A percentile compares a stretch with the other conserved stretches of the same genome.
phyloP scores from a whole-genome alignment of 805 yeast genomes.

The Candida suzukii region DNA sequence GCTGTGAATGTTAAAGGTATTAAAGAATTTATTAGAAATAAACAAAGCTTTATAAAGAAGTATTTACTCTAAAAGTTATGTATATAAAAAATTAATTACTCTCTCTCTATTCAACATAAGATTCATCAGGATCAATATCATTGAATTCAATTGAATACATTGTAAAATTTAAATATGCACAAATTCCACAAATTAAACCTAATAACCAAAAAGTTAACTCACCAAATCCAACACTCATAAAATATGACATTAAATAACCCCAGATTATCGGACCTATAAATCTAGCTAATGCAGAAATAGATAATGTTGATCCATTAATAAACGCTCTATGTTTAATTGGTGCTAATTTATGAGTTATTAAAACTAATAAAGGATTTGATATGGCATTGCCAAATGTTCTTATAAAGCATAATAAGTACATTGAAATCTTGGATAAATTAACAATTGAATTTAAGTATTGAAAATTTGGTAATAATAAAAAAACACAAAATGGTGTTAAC shows the following conservation, averaged over 20 bases:
- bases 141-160: neutral
- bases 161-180: neutral
- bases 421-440: neutral
- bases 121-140: neutral
- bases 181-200: neutral
- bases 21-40: neutral
- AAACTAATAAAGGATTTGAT: slow-evolving; percentile 45
- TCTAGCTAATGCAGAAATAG: slow-evolving; percentile 47
- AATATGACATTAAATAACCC: slow-evolving; percentile 30
- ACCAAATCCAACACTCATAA: slow-evolving; percentile 3
- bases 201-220: slow-evolving; percentile 10
- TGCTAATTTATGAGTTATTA: slow-evolving; percentile 49
- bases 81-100: too few species aligned
- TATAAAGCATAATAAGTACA: slow-evolving; percentile 24
- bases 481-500: slow-evolving; percentile 39
- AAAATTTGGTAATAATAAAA: slow-evolving; percentile 25
- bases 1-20: slow-evolving; percentile 17
- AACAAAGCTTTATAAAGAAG: too few species aligned
- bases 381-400: slow-evolving; percentile 31
- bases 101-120: neutral
- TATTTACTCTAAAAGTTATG: too few species aligned
- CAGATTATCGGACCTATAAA: slow-evolving; percentile 50
- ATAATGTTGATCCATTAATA: slow-evolving; percentile 51
- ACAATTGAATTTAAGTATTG: neutral
- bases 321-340: slow-evolving; percentile 49